Base-by-base conservation (phyloP, 2,329 filamentous ascomycete species). In the Penicillium sp. region DNA sequence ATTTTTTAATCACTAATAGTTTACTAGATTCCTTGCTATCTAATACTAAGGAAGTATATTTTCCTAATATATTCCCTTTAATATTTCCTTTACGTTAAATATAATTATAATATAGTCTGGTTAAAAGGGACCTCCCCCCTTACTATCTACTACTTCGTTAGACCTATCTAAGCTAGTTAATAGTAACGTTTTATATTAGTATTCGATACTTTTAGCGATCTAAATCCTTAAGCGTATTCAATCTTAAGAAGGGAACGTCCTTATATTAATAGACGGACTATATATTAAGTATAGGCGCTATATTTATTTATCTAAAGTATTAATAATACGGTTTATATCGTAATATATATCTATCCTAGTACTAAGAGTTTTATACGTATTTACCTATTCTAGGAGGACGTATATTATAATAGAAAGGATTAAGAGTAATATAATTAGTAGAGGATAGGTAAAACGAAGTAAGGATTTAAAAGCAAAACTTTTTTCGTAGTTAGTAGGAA, bases 321-420 rank as follows among this genome's bases (percentile, higher is more conserved):
- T 64, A 33, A 71, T 75, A 19, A 73, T 80, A 69, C 67, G 62
- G 53, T 78, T 77, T 55, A 65, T 80, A 49, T 66, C 68, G 13
- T 59, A 72, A 48, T 48, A 79, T 59, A 79, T 76, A 16, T 76
- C 73, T 42, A 74, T 79, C 55, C 75, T 77, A 1, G 73, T 78
- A 6, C 76, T 76, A 6, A 76, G 71, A 61, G 71, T 79, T 7
- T 59, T 70, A 35, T 79, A 74, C 62, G 69, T 75, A 33, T 80
- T 79, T 66, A 68, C 59, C 26, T 70, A 55, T 53, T 64, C 63
- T 30, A 68, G 64, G 5, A 28, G 14, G 33, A 76, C 72, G 2
- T 80, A 79, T 54, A 78, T 79, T 48, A 64, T 77, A 46, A 80
- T 80, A 75, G 71, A 78, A 66, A 73, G 73, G 57, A 75, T 79